These are phyloP conservation scores for Cylindrotheca closterium DNA, from an alignment of 108 stramenopile genomes.

Conservation along the genomic window DNA sequence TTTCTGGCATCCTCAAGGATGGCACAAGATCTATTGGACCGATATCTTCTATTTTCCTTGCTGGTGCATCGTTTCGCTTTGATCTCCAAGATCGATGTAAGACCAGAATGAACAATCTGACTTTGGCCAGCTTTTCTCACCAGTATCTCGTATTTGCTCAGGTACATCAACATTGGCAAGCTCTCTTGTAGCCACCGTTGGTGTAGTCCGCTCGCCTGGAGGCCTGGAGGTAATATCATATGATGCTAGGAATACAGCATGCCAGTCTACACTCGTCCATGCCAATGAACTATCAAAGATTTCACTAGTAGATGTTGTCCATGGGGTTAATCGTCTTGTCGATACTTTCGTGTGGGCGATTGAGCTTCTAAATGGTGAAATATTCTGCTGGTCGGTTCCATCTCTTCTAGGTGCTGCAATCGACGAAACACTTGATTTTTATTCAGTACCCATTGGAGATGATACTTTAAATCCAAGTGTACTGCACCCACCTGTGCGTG, in stretches of 20 bases:
- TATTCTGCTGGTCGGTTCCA: constrained; percentile 37
- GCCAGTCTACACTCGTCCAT: constrained; percentile 4
- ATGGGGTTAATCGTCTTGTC: background rate
- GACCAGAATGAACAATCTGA: too few species aligned
- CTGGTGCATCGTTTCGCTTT: constrained; percentile 24
- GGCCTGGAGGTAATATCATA: constrained; percentile 18
- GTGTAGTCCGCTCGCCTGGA: constrained; percentile 19
- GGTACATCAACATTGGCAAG: too few species aligned
- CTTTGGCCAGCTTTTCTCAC: too few species aligned
- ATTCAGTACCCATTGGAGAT: background rate
- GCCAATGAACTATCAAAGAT: constrained; percentile 22
- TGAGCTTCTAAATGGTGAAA: constrained; percentile 27
- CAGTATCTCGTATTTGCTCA: too few species aligned
- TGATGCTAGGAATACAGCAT: background rate
- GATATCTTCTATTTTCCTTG: constrained; percentile 32
- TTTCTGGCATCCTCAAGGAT: constrained; percentile 6
- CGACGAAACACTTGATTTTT: background rate
- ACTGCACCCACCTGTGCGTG: constrained; percentile 9
- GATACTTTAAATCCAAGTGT: constrained; percentile 5
- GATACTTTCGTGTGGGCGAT: constrained; percentile 32
- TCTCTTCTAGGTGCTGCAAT: constrained; percentile 4
- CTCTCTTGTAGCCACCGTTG: constrained; percentile 20
- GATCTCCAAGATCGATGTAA: constrained; percentile 9
- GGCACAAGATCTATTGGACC: constrained; percentile 7
- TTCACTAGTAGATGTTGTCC: constrained; percentile 17